Base-by-base conservation (phyloP, 75 land plant genomes). In the Isoetes taiwanensis region DNA sequence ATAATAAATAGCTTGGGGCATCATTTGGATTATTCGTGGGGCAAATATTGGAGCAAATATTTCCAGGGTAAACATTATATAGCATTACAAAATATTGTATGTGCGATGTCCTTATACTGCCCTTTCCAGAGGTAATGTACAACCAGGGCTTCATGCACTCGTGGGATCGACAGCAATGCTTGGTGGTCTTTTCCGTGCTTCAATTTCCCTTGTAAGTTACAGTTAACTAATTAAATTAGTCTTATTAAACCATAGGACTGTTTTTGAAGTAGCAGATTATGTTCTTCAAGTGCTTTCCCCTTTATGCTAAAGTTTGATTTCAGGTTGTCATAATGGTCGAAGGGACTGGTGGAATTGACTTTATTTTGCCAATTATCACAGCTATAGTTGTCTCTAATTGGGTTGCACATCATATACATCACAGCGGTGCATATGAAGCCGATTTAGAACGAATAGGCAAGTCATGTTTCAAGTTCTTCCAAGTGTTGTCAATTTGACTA, bases 311-410 rank as follows among this genome's bases (percentile, higher is more conserved):
- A n/a, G 6, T 42, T 11, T 41, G 21, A 17, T 28, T 70, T 32
- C 74, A 73, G 76, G 76, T 73, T 27, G 76, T 73, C 20, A 73
- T 73, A 23, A 62, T 73, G 61, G 74, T 73, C 33, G 76, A 73
- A 48, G 76, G 73, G 4, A 73, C 76, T 38, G 76, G 74, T n/a
- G 65, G 74, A 19, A 63, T 73, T 40, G 76, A 69, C 39, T 73
- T 73, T 43, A 62, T 73, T 33, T 61, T 73, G 24, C 76, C 76
- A 29, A 57, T 73, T 23, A 70, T 73, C 35, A 30, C 63, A 37
- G 73, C 76, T 14, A 64, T 73, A 6, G 76, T 73, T 28, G 40
- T 70, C 20, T 73, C 74, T 41, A 70, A 73, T 28, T 70, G 74
- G 75, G 75, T 71, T 28, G 74, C 75, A 17, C 75, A 73, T 56